Percentiles rank a stretch among this genome's conserved stretches.
phyloP scores from a whole-genome alignment of 169 alveolate genomes.

The Eimeria brunetti region DNA sequence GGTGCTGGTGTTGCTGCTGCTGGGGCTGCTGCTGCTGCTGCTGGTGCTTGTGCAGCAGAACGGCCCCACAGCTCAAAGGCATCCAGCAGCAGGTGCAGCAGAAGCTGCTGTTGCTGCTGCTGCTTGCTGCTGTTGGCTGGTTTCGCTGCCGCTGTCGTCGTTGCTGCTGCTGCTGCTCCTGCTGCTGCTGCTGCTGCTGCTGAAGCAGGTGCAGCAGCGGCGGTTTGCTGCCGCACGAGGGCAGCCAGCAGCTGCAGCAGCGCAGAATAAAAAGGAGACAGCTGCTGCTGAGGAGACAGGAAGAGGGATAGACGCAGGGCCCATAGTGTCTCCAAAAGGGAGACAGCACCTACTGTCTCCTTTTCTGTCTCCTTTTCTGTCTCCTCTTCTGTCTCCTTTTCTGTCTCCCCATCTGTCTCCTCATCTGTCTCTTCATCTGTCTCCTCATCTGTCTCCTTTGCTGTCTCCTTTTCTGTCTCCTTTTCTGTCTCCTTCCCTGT shows the following conservation, averaged over 20 bases:
- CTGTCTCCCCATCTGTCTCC: too few species aligned
- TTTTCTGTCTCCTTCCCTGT: background rate
- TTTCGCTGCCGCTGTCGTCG: background rate
- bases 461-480: background rate
- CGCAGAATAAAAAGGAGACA: background rate
- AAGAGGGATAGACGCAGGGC: background rate
- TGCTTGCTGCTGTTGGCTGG: background rate
- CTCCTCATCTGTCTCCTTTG: background rate
- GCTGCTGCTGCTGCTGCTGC: background rate
- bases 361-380: background rate
- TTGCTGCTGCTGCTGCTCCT: slow-evolving; percentile 9
- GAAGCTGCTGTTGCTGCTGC: slow-evolving; percentile 20
- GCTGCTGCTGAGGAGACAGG: background rate
- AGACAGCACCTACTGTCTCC: background rate
- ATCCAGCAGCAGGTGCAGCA: slow-evolving; percentile 11
- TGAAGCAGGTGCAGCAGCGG: background rate
- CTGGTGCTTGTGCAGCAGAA: background rate
- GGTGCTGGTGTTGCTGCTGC: background rate
- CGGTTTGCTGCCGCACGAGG: slow-evolving; percentile 9
- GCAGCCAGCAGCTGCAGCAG: slow-evolving; percentile 36
- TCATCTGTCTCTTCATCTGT: too few species aligned
- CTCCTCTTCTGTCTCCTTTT: too few species aligned
- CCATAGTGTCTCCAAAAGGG: background rate
- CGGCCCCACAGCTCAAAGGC: slow-evolving; percentile 7
- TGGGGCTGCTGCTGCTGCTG: background rate